Base-by-base conservation (phyloP, 768 basidiomycete species). In the Hygrocybe coccinea region DNA sequence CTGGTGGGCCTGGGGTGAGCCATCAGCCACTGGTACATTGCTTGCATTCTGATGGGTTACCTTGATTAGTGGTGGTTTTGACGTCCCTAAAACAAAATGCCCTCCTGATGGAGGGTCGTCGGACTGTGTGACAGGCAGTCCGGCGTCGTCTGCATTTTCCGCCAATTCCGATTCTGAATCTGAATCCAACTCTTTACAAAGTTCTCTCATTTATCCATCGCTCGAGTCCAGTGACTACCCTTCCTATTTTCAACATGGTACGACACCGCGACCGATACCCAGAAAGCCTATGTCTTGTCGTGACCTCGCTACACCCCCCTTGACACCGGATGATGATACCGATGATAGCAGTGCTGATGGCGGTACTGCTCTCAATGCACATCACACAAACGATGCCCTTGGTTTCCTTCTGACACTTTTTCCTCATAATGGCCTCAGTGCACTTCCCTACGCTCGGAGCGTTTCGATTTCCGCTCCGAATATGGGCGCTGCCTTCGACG, bases 21-120 rank as follows among this genome's bases (percentile, higher is more conserved):
- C 17, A 22, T 46, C 41, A 29, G 8, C 25, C 29, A 47, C 48
- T 38, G 34, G 43, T 19, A 49, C 53, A 33, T 45, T 39, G 47
- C 36, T 8, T 48, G 5, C n/a, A 33, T n/a, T 36, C 35, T 11
- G 49, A 36, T 11, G 24, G 50, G 48, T 60, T 56, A 62, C 48
- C 63, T 47, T 4, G 50, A 2, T 39, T 58, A 91, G 91, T 93
- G 91, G 91, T 86, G 90, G 76, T 91, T 93, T 93, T 93, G 91
- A 93, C 90, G 79, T 76, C 79, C 89, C 90, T 63, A 85, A 80
- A 66, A 74, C 74, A 61, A 93, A 93, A 93, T 93, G 91, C 91
- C 91, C 90, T 89, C 90, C 89, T 64, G 86, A 89, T 69, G 68
- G 91, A 87, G 91, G 91, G 91, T 93, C 91, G 89, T 85, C 83